Evolutionary conservation across 805 yeast species (phyloP), one percentile per base, ranked within the genome.

Genomic region (Tetrapisispora nanseiensis): DNA sequence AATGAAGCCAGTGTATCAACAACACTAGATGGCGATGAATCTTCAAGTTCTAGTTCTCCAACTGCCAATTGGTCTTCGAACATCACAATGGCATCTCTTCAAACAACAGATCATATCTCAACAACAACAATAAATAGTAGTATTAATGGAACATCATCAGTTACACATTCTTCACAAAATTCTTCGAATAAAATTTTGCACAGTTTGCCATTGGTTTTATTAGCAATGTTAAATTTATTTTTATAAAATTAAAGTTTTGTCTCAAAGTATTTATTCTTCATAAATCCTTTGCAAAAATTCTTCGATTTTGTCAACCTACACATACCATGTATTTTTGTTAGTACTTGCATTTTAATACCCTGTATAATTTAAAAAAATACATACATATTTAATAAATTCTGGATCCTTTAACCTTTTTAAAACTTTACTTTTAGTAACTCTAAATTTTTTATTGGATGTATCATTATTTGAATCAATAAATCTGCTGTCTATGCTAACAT

Each of bases 331-430:
- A 24, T 7, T 10, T 40, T n/a, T 18, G 43, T 35, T 34, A 34
- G 39, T 40, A 33, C 20, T 5, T n/a, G 32, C 32, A 29, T 29
- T 29, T 11, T 9, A 24, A 11, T 11, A 15, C 5, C 5, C 11
- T 11, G 4, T 27, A 26, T 33, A 9, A 3, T 12, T 10, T 15
- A 12, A 19, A 11, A 7, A 20, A 15, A 29, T 29, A 46, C 57
- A 43, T 41, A 59, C 65, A 61, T 60, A 60, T 43, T 48, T 50
- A 44, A 52, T 44, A 29, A 60, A 60, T 8, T 47, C 40, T 18
- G 43, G 44, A 38, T 60, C 61, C 12, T 49, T 46, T 12, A 60
- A 33, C 40, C 51, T 59, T 31, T 45, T 26, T 39, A 47, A 47
- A 18, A 60, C 47, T 10, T 32, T 37, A 27, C 37, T 51, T 44